These are phyloP conservation scores for Arthromyces matolae DNA, from an alignment of 768 basidiomycete genomes.

Conservation along the genomic window DNA sequence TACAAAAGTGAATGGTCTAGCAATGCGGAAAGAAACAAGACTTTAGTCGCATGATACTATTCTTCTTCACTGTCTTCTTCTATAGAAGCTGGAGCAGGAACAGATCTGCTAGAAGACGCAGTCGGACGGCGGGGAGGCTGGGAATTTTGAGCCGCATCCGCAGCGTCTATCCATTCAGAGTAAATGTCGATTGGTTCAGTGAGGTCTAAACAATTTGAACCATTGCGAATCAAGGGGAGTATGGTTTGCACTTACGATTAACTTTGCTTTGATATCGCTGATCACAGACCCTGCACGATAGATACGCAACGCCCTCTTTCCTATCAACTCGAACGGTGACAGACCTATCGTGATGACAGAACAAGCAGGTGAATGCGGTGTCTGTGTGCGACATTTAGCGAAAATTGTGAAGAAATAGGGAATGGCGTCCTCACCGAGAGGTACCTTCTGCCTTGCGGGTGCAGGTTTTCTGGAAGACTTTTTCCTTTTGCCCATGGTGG, in stretches of 20 bases:
- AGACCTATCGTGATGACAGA: conserved; percentile 88
- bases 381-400: conserved; percentile 41
- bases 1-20: too few relatives aligned
- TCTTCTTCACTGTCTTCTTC: conserved; percentile 55
- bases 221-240: conserved; percentile 6
- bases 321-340: conserved; percentile 82
- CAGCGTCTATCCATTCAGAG: conserved; percentile 89
- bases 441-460: conserved; percentile 60
- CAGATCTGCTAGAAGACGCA: conserved; percentile 58
- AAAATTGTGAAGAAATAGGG: background rate
- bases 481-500: conserved; percentile 83
- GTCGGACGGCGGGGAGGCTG: conserved; percentile 48
- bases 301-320: conserved; percentile 78
- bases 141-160: conserved; percentile 73
- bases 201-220: conserved; percentile 49
- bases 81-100: conserved; percentile 36
- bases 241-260: conserved; percentile 53
- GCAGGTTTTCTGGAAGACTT: conserved; percentile 83
- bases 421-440: conserved; percentile 67
- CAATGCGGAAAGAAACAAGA: too few relatives aligned
- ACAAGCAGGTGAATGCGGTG: conserved; percentile 80
- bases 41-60: too few relatives aligned
- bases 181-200: conserved; percentile 88
- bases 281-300: conserved; percentile 82
- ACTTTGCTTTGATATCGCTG: conserved; percentile 86